Base-by-base conservation (phyloP, 2,329 filamentous ascomycete genomes). In the Microcera coccophila region DNA sequence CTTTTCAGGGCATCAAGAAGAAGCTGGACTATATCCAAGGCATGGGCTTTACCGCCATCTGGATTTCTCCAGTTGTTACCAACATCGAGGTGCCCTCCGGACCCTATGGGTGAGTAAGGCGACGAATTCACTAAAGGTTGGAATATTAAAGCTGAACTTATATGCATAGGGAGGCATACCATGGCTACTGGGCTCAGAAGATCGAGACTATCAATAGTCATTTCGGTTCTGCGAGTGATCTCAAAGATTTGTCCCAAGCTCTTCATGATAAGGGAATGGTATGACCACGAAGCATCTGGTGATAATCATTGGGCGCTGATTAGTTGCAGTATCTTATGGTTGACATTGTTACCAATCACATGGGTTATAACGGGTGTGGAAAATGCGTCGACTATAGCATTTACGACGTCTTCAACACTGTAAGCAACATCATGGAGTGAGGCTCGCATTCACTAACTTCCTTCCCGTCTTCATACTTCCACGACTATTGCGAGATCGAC, bases 21-120 rank as follows among this genome's bases (percentile, higher is more conserved):
- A 47, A 50, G 9, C 36, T 50, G 15, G 47, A 50, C 19, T 50
- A 50, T n/a, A 50, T 50, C 34, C 47, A 50, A 29, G 37, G 31
- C 3, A 50, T 50, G 47, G 47, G 47, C 11, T 50, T 50, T 26
- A 47, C 47, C 3, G 47, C 47, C 2, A 38, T 50, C 36, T 50
- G 47, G 47, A 50, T 50, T 4, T 50, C 47, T 20, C 47, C 47
- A 5, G 39, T 50, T 24, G 47, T 50, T 32, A 24, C 47, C 21
- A 44, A 50, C 15, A 50, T 50, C 14, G 47, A 50, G 17, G 39
- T 47, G 2, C 33, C 47, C 3, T 22, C 34, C 9, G 38, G 34
- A 16, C 41, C 39, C 4, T 32, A 20, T 34, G 47, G 47, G 47
- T 49, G n/a, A 46, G 47, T 39, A 21, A 8, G 12, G 7, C 22